phyloP scores from a whole-genome alignment of 371 early-diverging fungal species.

The Actinomucor elegans region DNA sequence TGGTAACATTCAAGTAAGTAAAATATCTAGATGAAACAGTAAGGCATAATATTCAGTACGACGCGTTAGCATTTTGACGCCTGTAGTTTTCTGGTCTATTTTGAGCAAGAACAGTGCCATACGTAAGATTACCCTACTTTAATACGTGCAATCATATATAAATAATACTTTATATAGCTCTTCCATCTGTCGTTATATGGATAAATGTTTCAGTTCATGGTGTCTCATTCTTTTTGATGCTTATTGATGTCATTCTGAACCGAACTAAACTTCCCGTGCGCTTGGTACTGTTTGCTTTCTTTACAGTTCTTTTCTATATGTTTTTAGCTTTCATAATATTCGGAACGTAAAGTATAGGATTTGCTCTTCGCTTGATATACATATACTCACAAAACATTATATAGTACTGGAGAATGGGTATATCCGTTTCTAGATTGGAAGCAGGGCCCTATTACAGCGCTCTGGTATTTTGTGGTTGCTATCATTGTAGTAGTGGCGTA shows the following conservation, averaged over 20 bases:
- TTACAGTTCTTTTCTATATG: conserved; percentile 50
- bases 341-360: conserved; percentile 23
- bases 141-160: too few species aligned
- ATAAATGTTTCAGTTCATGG: conserved; percentile 53
- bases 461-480: conserved; percentile 45
- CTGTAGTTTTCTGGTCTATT: conserved; percentile 57
- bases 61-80: conserved; percentile 45
- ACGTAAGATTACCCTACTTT: too few species aligned
- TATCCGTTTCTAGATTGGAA: conserved; percentile 57
- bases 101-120: not conserved
- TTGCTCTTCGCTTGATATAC: too few species aligned
- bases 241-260: conserved; percentile 50
- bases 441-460: conserved; percentile 42
- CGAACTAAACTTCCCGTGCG: conserved; percentile 42
- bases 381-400: too few species aligned
- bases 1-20: conserved; percentile 47
- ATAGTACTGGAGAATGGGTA: conserved; percentile 43
- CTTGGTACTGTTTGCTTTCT: conserved; percentile 36
- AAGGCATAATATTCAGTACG: too few species aligned
- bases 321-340: conserved; percentile 48
- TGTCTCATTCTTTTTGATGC: conserved; percentile 49
- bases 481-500: conserved; percentile 38
- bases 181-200: conserved; percentile 28
- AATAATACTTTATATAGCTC: conserved; percentile 7
- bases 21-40: too few species aligned